These are phyloP conservation scores for Edaphochlamys debaryana DNA, from an alignment of 139 green algal genomes.

Conservation along the genomic window DNA sequence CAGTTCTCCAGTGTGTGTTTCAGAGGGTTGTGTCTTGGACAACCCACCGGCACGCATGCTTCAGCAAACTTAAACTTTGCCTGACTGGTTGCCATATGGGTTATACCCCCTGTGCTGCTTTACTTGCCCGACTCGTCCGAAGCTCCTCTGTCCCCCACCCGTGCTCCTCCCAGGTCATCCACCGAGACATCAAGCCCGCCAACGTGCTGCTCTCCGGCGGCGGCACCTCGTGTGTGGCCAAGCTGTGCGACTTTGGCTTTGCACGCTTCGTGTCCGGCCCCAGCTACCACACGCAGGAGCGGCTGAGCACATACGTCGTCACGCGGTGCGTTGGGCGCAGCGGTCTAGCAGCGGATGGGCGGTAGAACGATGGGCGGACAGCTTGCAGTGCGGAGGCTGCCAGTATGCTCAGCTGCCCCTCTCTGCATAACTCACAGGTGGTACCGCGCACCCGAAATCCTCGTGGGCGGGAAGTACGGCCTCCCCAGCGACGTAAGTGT, in stretches of 20 bases:
- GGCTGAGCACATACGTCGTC: background rate
- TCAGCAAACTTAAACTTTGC: too few species aligned
- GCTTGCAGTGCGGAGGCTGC: too few species aligned
- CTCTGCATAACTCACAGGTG: background rate
- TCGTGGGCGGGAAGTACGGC: background rate
- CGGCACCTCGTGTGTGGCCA: background rate
- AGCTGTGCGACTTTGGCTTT: slow-evolving; percentile 14
- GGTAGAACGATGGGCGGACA: too few species aligned
- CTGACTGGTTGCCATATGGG: too few species aligned
- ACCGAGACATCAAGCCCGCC: slow-evolving; percentile 4
- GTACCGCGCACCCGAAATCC: background rate
- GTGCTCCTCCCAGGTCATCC: background rate
- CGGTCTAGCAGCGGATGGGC: too few species aligned
- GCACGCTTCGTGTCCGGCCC: background rate
- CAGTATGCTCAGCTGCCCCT: background rate
- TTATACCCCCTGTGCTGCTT: too few species aligned
- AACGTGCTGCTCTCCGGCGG: background rate
- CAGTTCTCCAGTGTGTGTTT: background rate
- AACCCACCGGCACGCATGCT: too few species aligned
- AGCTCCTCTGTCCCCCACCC: background rate
- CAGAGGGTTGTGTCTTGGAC: too few species aligned
- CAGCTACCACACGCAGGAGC: background rate
- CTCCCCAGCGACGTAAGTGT: background rate
- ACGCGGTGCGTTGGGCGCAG: background rate
- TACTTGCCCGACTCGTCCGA: too few species aligned